These are phyloP conservation scores for Paramecium sonneborni DNA, from an alignment of 73 alveolate species.

Conservation along the genomic window DNA sequence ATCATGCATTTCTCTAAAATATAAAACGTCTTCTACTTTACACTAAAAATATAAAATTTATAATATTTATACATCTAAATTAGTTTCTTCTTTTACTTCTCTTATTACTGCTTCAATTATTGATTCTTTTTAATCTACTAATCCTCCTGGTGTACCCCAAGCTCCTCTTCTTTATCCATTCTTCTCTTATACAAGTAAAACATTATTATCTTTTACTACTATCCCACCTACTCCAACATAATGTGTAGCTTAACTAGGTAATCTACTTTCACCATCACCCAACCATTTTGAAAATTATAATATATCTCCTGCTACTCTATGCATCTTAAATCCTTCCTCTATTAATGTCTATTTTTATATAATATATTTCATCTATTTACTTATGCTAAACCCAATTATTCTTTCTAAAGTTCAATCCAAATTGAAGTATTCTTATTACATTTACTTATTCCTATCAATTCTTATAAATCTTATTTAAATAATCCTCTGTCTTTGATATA, in stretches of 20 bases:
- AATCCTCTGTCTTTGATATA: background rate
- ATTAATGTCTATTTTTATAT: background rate
- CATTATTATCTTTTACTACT: conserved; percentile 21
- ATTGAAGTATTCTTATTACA: background rate
- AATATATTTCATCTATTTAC: background rate
- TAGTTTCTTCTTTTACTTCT: conserved; percentile 64
- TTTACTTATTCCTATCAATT: background rate
- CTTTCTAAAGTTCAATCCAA: background rate
- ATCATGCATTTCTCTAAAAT: conserved; percentile 32
- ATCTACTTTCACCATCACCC: conserved; percentile 8
- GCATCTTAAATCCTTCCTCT: conserved; percentile 57
- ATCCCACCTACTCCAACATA: conserved; percentile 69
- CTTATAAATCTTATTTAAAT: background rate
- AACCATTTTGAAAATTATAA: conserved; percentile 58
- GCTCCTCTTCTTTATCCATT: conserved; percentile 18
- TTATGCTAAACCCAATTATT: background rate
- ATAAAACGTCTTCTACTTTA: background rate
- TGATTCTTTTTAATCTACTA: conserved; percentile 53
- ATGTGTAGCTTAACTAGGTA: conserved; percentile 60
- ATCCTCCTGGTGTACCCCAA: conserved; percentile 67
- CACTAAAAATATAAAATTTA: background rate
- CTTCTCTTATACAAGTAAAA: conserved; percentile 56
- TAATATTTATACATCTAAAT: conserved; percentile 37
- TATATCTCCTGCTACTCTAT: background rate
- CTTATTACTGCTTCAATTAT: conserved; percentile 51